phyloP scores from a whole-genome alignment of 495 filamentous ascomycete genomes.

The Annulohypoxylon moriforme region DNA sequence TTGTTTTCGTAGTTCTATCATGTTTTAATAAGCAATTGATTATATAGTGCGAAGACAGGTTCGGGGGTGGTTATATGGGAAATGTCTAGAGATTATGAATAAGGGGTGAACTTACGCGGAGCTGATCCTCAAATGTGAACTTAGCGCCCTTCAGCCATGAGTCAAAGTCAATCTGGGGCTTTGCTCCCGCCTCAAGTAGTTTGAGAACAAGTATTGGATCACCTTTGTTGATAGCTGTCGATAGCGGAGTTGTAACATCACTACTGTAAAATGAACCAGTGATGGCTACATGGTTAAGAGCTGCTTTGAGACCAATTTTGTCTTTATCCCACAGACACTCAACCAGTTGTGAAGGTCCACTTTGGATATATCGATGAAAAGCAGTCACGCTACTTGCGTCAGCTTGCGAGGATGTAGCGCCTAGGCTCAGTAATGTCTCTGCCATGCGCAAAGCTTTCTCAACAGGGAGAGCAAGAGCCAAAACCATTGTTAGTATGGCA shows the following conservation, averaged over 20 bases:
- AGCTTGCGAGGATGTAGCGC: slow-evolving; percentile 78
- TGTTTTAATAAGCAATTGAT: slow-evolving; percentile 46
- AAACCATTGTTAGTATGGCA: slow-evolving; percentile 72
- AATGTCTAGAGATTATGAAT: background rate
- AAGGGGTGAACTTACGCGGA: slow-evolving; percentile 32
- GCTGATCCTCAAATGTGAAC: slow-evolving; percentile 33
- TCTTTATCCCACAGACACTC: slow-evolving; percentile 67
- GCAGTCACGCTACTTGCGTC: slow-evolving; percentile 69
- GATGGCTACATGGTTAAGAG: slow-evolving; percentile 70
- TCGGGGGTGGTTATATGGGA: too few relatives aligned
- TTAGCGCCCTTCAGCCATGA: slow-evolving; percentile 58
- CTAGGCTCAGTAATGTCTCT: slow-evolving; percentile 71
- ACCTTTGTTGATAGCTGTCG: slow-evolving; percentile 48
- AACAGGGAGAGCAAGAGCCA: slow-evolving; percentile 67
- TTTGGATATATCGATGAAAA: slow-evolving; percentile 66
- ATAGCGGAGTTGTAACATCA: slow-evolving; percentile 52
- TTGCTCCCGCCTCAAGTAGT: slow-evolving; percentile 56
- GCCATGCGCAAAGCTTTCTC: slow-evolving; percentile 71
- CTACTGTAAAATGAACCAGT: slow-evolving; percentile 40
- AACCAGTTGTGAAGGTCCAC: slow-evolving; percentile 62
- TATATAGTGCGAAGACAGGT: too few relatives aligned
- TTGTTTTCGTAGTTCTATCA: slow-evolving; percentile 56
- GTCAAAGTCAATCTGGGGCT: slow-evolving; percentile 56
- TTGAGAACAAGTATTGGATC: slow-evolving; percentile 52
- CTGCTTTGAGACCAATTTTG: slow-evolving; percentile 66